These are phyloP conservation scores for Diaporthe ilicicola DNA, from an alignment of 2,329 filamentous ascomycete species.

Conservation along the genomic window DNA sequence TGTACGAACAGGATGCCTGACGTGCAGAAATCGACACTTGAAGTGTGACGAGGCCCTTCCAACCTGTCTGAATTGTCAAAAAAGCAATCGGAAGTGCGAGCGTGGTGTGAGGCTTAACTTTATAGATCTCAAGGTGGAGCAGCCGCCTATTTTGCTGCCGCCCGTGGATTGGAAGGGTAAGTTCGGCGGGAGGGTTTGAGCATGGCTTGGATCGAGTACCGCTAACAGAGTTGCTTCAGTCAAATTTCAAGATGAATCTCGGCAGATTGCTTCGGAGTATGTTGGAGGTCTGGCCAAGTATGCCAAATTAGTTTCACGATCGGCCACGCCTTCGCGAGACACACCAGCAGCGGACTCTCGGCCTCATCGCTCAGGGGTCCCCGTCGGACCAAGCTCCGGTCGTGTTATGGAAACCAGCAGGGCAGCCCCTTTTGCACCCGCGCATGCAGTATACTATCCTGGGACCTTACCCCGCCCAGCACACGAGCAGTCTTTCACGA, in stretches of 20 bases:
- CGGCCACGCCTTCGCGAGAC: slow-evolving; percentile 41
- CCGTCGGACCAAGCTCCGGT: background rate
- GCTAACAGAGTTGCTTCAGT: slow-evolving; percentile 53
- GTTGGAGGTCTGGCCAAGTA: slow-evolving; percentile 80
- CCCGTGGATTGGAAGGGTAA: slow-evolving; percentile 72
- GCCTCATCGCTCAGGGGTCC: background rate
- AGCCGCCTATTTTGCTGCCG: slow-evolving; percentile 69
- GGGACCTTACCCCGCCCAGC: slow-evolving; percentile 4
- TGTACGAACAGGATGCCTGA: slow-evolving; percentile 89
- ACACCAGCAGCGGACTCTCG: slow-evolving; percentile 38
- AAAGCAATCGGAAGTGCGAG: slow-evolving; percentile 86
- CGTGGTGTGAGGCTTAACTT: slow-evolving; percentile 90
- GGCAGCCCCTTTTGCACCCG: background rate
- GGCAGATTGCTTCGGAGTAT: slow-evolving; percentile 91
- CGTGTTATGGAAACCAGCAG: slow-evolving; percentile 11
- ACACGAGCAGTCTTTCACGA: slow-evolving; percentile 24
- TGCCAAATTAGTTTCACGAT: slow-evolving; percentile 58
- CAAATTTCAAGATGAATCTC: slow-evolving; percentile 87
- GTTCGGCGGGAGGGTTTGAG: slow-evolving; percentile 33
- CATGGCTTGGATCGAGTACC: background rate
- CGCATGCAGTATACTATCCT: slow-evolving; percentile 26
- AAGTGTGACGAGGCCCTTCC: slow-evolving; percentile 84
- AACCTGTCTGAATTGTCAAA: slow-evolving; percentile 80
- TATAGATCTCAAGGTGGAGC: slow-evolving; percentile 81
- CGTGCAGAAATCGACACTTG: slow-evolving; percentile 86